Evolutionary conservation across 495 filamentous ascomycete genomes (phyloP).

Genomic region (Trypethelium eluteriae): DNA sequence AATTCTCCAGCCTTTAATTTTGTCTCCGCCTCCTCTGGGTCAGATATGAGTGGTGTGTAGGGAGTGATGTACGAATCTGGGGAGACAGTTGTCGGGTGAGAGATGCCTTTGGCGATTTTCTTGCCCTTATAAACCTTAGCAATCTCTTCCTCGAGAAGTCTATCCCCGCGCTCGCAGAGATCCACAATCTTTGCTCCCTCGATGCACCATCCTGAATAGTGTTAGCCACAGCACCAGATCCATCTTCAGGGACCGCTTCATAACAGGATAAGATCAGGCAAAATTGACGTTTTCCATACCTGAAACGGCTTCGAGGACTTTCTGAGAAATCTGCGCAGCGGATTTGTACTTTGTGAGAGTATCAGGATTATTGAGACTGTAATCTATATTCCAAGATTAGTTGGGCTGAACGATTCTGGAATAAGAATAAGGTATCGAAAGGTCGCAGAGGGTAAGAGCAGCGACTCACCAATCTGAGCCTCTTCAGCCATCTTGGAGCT

Average conservation of each 20-base stretch:
- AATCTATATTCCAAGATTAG: constrained; percentile 50
- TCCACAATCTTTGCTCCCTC: constrained; percentile 86
- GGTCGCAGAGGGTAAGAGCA: background rate
- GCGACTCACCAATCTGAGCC: constrained; percentile 1
- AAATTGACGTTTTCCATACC: constrained; percentile 32
- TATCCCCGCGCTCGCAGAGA: constrained; percentile 91
- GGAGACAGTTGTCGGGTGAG: constrained; percentile 92
- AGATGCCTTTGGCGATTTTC: constrained; percentile 86
- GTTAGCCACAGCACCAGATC: constrained; percentile 26
- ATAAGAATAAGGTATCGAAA: no score
- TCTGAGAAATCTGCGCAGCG: constrained; percentile 87
- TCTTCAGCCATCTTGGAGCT: constrained; percentile 6
- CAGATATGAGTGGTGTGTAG: constrained; percentile 83
- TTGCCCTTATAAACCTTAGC: constrained; percentile 97
- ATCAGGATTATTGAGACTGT: constrained; percentile 91
- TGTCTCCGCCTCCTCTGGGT: constrained; percentile 71
- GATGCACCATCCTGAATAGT: constrained; percentile 56
- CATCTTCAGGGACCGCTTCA: background rate
- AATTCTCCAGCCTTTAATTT: constrained; percentile 74
- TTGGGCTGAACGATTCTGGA: background rate
- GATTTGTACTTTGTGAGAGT: constrained; percentile 98
- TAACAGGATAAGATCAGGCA: no score
- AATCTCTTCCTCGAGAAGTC: constrained; percentile 86
- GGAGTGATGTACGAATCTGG: constrained; percentile 91
- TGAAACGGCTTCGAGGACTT: constrained; percentile 79